Evolutionary conservation across 2,329 filamentous ascomycete species (phyloP), one percentile per base, ranked within the genome.

Genomic region (Coniochaeta sp.): DNA sequence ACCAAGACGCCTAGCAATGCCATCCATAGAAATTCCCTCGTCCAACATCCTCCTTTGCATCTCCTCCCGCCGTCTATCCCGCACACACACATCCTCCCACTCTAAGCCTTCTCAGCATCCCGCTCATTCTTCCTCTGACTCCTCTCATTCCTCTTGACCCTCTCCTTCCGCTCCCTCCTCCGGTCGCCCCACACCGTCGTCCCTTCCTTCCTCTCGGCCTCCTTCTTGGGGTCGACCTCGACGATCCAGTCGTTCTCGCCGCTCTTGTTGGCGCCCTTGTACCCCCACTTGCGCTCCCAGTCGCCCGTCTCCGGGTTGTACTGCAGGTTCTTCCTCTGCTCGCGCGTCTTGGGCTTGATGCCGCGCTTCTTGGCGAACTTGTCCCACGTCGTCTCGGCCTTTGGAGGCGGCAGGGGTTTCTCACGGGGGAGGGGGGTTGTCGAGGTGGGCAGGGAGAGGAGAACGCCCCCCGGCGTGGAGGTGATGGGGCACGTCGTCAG

Each of bases 291-390:
- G 56, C 89, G 86, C 65, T 90, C 87, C 90, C 91, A 97, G 67
- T 94, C 88, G 58, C 89, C 87, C 28, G 76, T 87, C 53, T 78
- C 83, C 70, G 95, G 89, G 69, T 97, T 90, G 68, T 86, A 97
- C 52, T 86, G 83, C 61, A 91, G 73, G 73, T 96, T 79, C 71
- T 77, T 70, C 56, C 83, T 79, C 69, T 85, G 78, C 66, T 94
- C 90, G 59, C 87, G 82, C 59, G 82, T 87, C 81, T 91, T 95
- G 71, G 85, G 83, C 74, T 87, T 89, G 73, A 99, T 97, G 52
- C 94, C 94, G 79, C 96, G 95, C 82, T 95, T 95, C 69, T 85
- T 87, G 45, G 94, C 94, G 74, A 99, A 99, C 64, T 86, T 83
- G 75, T 96, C 86, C 94, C 94, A 99, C 69, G 91, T 96, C 53